Evolutionary conservation across 148 eudicot genomes (phyloP), one percentile per base, ranked within the genome.

Genomic region (Camellia japonica): DNA sequence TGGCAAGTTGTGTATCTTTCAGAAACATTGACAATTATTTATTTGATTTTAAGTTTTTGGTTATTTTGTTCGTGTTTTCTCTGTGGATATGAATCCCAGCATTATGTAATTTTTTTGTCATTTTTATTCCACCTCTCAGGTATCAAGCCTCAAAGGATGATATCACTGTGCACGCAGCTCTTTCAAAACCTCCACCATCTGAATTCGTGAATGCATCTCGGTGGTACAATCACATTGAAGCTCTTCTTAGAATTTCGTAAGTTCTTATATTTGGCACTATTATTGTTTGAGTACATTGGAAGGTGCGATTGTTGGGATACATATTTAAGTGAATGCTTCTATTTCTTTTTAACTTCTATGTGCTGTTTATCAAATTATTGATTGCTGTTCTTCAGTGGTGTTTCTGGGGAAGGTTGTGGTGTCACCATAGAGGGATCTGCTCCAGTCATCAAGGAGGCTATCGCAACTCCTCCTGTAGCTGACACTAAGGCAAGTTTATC

Each of bases 71-170:
- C 1, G 38, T 30, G 38, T 64, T 30, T 8, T 64, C 7, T 4
- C 19, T 60, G 19, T 20, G 60, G 4, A 2, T 44, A n/a, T 51
- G 20, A n/a, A 42, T 13, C 19, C 38, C 38, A 30, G 38, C 38
- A 30, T 30, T 30, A 30, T 30, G 38, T 30, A 30, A 30, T 30
- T 30, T 30, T 30, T 7, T 64, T 3, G 49, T 14, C 16, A 3
- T 2, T 5, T 77, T 59, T 49, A 4, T 74, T 66, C 42, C 30
- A 54, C 66, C 15, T 83, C 73, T 52, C 76, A 94, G 98, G 67
- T 93, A 90, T 80, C 94, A 87, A 75, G 98, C 98, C 44, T 93
- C 98, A 1, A 95, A 93, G 89, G 98, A 93, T 88, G 98, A 95
- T 82, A 78, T 95, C 60, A 85, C 89, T 54, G 95, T 95, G 9